Evolutionary conservation across 257 asterid species (phyloP), one percentile per base, ranked within the genome.

Genomic region (Ilex asprella): DNA sequence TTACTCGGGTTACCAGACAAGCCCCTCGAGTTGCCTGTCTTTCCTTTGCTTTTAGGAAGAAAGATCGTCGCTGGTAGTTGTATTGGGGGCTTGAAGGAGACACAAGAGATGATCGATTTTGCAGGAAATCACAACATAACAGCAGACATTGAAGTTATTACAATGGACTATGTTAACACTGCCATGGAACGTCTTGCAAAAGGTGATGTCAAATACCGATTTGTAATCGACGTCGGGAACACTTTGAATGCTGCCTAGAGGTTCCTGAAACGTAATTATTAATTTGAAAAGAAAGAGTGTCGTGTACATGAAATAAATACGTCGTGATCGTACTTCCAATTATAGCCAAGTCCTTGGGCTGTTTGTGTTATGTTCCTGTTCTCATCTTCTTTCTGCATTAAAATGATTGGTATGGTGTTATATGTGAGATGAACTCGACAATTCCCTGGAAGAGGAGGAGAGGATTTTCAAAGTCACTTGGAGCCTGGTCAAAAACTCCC

Each of bases 171-270:
- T 56, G 66, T 83, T 10, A 80, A 83, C 73, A 77, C 78, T 0
- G 86, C 86, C 1, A 77, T 83, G 75, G 86, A 83, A 1, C 79
- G 89, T 10, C 84, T 83, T 3, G 51, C 59, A 12, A 82, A 77
- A 12, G 66, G 75, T 2, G 84, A 82, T 51, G 84, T 79, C 21
- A 82, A 74, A 69, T 82, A 82, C 58, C 72, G 89, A 3, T 84
- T 84, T 50, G 91, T 84, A 2, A 65, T 82, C 0, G 86, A 85
- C 62, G 49, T 82, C 35, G 85, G 64, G 9, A 75, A 73, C 14
- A 63, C 89, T 0, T 16, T 84, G n/a, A 77, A 71, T 30, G 63
- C 74, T 16, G 58, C 60, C 49, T 5, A 14, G 60, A 4, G 41
- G 8, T 8, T 35, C 41, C 7, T 35, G 41, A 35, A 35, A 35